Evolutionary conservation across 2,329 filamentous ascomycete species (phyloP), one percentile per base, ranked within the genome.

Genomic region (Colletotrichum higginsianum): DNA sequence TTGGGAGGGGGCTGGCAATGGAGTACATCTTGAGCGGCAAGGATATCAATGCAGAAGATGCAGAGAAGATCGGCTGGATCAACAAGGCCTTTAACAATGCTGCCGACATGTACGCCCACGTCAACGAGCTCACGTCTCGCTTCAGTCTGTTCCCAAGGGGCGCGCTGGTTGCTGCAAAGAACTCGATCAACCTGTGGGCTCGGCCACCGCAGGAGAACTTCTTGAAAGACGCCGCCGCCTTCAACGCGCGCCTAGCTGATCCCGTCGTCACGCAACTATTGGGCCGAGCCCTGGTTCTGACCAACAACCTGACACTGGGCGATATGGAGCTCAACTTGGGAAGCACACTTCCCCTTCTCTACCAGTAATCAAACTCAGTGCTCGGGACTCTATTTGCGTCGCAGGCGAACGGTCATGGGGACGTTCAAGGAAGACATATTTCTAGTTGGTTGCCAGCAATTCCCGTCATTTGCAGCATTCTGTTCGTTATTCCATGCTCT

Each of bases 1-100:
- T 55, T 15, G 49, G 61, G 3, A 46, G 61, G n/a, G 61, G 61
- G 21, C 49, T 44, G 3, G 49, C 61, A 3, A 26, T 55, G 35
- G 61, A 64, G 18, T 64, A 55, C 38, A 21, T 64, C 35, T 42
- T 64, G n/a, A 64, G 49, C 40, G 61, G 61, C 35, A 55, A 64
- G n/a, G 61, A 56, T 13, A 55, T 64, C 40, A 35, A 21, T 13
- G 61, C 49, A n/a, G 16, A 35, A 52, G 49, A 56, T 6, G 61
- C 61, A 11, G 61, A 40, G 49, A 40, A 40, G 35, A 64, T 64
- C 35, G 61, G 61, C n/a, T 64, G 61, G 61, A 55, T 55, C 38
- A 64, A 64, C 49, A 64, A 64, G 23, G 35, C 61, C 5, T 64
- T 64, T 38, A 26, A 40, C 50, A 42, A 50, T 21, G 55, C 61